These are phyloP conservation scores for Turnera subulata DNA, from an alignment of 345 rosid genomes.

Conservation along the genomic window DNA sequence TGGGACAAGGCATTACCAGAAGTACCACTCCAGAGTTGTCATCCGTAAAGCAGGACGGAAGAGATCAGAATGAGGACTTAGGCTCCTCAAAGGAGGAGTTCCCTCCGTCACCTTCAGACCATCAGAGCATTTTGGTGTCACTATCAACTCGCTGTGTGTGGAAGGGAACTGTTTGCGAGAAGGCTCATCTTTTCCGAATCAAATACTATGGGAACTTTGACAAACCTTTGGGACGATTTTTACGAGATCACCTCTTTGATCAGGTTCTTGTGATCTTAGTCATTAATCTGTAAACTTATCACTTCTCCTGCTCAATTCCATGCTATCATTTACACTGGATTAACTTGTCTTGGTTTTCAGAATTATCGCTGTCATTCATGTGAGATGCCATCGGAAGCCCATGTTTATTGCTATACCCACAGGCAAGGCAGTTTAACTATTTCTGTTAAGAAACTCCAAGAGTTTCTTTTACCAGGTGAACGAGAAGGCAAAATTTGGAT, in stretches of 20 bases:
- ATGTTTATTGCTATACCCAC: conserved; percentile 91
- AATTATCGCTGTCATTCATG: conserved; percentile 67
- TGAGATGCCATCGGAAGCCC: conserved; percentile 94
- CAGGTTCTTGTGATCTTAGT: conserved; percentile 36
- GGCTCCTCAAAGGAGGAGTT: conserved; percentile 65
- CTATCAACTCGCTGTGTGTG: conserved; percentile 88
- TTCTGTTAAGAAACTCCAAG: conserved; percentile 81
- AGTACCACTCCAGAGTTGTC: not conserved
- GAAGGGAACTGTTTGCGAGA: conserved; percentile 93
- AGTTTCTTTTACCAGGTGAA: conserved; percentile 69
- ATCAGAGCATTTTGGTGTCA: conserved; percentile 92
- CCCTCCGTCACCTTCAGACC: conserved; percentile 88
- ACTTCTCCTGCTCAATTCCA: conserved; percentile 5
- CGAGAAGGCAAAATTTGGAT: conserved; percentile 95
- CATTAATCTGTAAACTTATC: not conserved
- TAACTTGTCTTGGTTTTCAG: conserved; percentile 23
- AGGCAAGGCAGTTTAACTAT: conserved; percentile 91
- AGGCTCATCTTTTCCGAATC: conserved; percentile 87
- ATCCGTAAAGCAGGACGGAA: conserved; percentile 28
- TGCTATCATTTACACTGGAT: conserved; percentile 1
- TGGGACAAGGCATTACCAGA: not conserved
- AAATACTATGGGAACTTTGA: conserved; percentile 94
- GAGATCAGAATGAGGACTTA: conserved; percentile 30
- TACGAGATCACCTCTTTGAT: conserved; percentile 82
- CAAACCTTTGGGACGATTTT: conserved; percentile 85